Percentiles rank a stretch among this genome's conserved stretches.
Evolutionary conservation across 2,329 filamentous ascomycete species (phyloP).

Genomic region (Colletotrichum sp.): DNA sequence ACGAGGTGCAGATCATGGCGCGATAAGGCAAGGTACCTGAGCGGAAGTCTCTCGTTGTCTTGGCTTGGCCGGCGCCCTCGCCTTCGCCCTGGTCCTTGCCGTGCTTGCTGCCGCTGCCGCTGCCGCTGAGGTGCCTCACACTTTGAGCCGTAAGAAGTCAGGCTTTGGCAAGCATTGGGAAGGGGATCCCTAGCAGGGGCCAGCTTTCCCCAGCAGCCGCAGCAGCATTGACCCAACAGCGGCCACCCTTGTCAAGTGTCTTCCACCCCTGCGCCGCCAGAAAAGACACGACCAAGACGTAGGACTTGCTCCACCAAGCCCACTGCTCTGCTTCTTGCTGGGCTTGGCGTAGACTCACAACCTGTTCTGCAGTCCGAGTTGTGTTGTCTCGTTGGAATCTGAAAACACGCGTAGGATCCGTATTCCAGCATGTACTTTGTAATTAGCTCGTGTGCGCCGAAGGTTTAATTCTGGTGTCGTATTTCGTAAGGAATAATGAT

Average conservation of each 20-base stretch:
- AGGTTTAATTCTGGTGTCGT: background rate
- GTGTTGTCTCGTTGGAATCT: constrained; percentile 10
- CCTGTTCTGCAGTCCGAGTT: background rate
- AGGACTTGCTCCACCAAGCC: background rate
- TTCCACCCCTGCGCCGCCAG: background rate
- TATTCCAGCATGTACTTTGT: background rate
- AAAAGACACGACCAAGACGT: background rate
- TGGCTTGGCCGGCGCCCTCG: background rate
- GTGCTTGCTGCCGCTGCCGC: background rate
- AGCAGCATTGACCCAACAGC: constrained; percentile 8
- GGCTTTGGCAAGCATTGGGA: background rate
- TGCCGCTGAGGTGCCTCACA: background rate
- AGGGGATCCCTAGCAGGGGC: background rate
- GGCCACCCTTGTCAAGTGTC: background rate
- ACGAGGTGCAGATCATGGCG: constrained; percentile 18
- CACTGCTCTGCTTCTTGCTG: background rate
- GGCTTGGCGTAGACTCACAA: constrained; percentile 8
- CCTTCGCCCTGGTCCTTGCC: background rate
- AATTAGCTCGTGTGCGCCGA: background rate
- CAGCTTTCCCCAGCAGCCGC: background rate
- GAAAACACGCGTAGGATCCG: background rate
- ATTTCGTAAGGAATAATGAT: background rate
- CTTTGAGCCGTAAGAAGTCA: background rate
- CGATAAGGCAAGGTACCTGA: constrained; percentile 18
- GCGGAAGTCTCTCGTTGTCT: constrained; percentile 9